phyloP scores from a whole-genome alignment of 345 rosid species.

The Linum tenue region DNA sequence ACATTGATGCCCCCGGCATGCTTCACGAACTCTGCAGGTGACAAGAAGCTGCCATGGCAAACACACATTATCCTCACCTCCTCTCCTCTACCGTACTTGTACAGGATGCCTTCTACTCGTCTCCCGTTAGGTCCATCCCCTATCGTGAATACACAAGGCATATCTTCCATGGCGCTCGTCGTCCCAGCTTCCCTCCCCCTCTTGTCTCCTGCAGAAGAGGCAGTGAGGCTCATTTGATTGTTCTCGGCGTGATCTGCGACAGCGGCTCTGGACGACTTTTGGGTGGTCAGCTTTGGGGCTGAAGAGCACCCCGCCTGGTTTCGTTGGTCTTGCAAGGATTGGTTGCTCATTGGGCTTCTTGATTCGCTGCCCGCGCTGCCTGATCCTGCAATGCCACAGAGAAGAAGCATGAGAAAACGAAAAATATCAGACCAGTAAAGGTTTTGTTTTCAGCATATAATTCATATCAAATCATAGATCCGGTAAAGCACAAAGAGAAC shows the following conservation, averaged over 20 bases:
- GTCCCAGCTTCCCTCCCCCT: constrained; percentile 20
- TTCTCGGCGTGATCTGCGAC: constrained; percentile 20
- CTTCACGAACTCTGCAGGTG: constrained; percentile 23
- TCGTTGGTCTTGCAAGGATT: constrained; percentile 23
- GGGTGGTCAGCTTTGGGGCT: constrained; percentile 7
- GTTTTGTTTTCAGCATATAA: not conserved
- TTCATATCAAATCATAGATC: no score
- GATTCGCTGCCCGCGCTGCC: constrained; percentile 21
- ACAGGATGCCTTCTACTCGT: constrained; percentile 24
- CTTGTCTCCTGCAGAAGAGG: constrained; percentile 6
- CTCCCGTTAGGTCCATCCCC: constrained; percentile 23
- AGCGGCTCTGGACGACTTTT: constrained; percentile 1
- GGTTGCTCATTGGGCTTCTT: constrained; percentile 17
- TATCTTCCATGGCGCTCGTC: constrained; percentile 18
- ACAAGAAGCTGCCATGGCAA: constrained; percentile 25
- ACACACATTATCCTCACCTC: constrained; percentile 29
- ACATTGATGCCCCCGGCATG: constrained; percentile 26
- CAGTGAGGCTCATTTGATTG: constrained; percentile 11
- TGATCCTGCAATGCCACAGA: constrained; percentile 19
- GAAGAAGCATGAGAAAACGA: not conserved
- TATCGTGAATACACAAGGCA: constrained; percentile 24
- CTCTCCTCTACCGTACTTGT: constrained; percentile 19
- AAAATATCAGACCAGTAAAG: not conserved
- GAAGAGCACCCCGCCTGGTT: constrained; percentile 17
- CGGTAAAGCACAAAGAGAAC: no score